Evolutionary conservation across 2,329 filamentous ascomycete species (phyloP).

Genomic region (Fusarium sp.): DNA sequence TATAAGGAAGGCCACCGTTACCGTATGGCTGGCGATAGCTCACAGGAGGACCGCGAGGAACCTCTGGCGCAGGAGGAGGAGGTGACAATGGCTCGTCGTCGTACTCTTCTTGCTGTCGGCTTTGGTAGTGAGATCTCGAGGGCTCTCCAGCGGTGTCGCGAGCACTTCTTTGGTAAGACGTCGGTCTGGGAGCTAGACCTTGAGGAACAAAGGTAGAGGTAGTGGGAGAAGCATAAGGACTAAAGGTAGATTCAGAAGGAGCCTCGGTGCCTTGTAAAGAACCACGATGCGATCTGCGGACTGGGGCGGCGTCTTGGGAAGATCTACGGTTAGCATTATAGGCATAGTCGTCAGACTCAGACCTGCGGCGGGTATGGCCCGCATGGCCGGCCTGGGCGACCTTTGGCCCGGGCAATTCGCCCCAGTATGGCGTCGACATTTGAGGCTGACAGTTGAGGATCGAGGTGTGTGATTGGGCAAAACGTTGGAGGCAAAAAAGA

Average conservation of each 20-base stretch:
- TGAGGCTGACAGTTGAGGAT: slow-evolving; percentile 41
- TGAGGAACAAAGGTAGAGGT: slow-evolving; percentile 59
- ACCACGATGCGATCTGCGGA: slow-evolving; percentile 58
- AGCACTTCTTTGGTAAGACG: slow-evolving; percentile 62
- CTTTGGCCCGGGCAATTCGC: slow-evolving; percentile 62
- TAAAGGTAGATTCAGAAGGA: slow-evolving; percentile 66
- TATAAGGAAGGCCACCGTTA: slow-evolving; percentile 43
- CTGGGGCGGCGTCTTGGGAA: slow-evolving; percentile 51
- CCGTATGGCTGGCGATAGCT: slow-evolving; percentile 63
- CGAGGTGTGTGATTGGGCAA: slow-evolving; percentile 42
- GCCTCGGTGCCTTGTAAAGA: slow-evolving; percentile 66
- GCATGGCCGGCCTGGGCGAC: slow-evolving; percentile 43
- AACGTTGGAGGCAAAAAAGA: slow-evolving; percentile 21
- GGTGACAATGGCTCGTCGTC: slow-evolving; percentile 50
- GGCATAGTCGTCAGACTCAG: slow-evolving; percentile 45
- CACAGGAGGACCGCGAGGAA: slow-evolving; percentile 65
- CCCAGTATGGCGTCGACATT: slow-evolving; percentile 66
- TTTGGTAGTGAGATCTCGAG: slow-evolving; percentile 55
- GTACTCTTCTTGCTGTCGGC: slow-evolving; percentile 49
- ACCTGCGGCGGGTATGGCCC: slow-evolving; percentile 50
- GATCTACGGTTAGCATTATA: slow-evolving; percentile 47
- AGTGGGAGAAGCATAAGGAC: slow-evolving; percentile 65
- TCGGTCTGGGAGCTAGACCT: slow-evolving; percentile 66
- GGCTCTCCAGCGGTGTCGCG: slow-evolving; percentile 51
- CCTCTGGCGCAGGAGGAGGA: slow-evolving; percentile 66